These are phyloP conservation scores for Phyllosticta citrichinensis DNA, from an alignment of 2,329 filamentous ascomycete species.

Conservation along the genomic window DNA sequence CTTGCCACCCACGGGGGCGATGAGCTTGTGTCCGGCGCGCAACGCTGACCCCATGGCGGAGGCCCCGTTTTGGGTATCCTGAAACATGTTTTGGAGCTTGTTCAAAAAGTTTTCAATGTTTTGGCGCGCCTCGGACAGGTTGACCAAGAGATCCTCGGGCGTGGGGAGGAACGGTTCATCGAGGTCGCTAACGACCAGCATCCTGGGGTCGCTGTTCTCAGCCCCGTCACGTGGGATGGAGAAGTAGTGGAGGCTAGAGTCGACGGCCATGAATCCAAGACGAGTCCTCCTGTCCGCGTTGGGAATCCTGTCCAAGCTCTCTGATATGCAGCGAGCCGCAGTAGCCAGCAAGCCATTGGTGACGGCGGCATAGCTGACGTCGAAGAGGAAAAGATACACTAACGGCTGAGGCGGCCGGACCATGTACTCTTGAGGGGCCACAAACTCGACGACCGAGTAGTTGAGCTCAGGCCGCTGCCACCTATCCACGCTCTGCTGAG, in stretches of 20 bases:
- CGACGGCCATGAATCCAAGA: slow-evolving; percentile 89
- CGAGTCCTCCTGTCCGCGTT: slow-evolving; percentile 90
- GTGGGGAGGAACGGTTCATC: slow-evolving; percentile 96
- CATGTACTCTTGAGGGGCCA: slow-evolving; percentile 99
- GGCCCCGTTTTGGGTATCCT: slow-evolving; percentile 77
- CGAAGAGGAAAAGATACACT: slow-evolving; percentile 91
- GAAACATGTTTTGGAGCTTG: slow-evolving; percentile 93
- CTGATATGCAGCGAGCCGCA: slow-evolving; percentile 82
- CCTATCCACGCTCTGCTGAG: slow-evolving; percentile 83
- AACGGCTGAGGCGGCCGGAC: slow-evolving; percentile 91
- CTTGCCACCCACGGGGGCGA: slow-evolving; percentile 88
- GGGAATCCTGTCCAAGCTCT: slow-evolving; percentile 94
- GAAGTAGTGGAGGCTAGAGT: slow-evolving; percentile 93
- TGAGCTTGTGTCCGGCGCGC: slow-evolving; percentile 88
- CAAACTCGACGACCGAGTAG: slow-evolving; percentile 92
- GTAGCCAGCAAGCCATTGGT: slow-evolving; percentile 87
- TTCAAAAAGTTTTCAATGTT: slow-evolving; percentile 87
- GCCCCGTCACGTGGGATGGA: slow-evolving; percentile 81
- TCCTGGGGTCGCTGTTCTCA: slow-evolving; percentile 73
- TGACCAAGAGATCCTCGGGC: slow-evolving; percentile 82
- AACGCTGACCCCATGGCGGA: slow-evolving; percentile 95
- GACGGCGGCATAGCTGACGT: slow-evolving; percentile 84
- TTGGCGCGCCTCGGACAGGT: slow-evolving; percentile 75
- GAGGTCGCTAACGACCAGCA: slow-evolving; percentile 89
- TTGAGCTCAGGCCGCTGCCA: slow-evolving; percentile 92